These are phyloP conservation scores for Phaeosphaeria sp. DNA, from an alignment of 2,329 filamentous ascomycete genomes.

Conservation along the genomic window DNA sequence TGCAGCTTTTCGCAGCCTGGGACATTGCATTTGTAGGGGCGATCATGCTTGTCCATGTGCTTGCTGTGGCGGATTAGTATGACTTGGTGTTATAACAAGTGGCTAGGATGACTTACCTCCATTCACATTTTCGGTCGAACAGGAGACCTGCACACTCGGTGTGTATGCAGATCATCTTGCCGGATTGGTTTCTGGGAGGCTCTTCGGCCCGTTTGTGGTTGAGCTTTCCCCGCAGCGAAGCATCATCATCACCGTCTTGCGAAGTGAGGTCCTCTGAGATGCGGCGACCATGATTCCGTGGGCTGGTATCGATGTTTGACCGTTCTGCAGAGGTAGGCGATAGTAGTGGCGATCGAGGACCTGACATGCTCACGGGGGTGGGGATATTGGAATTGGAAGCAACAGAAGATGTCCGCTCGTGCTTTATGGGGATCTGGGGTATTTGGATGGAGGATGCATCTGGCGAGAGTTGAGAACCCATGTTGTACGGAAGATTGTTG, in stretches of 20 bases:
- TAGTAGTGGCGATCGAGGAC: slow-evolving; percentile 34
- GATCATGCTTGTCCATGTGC: slow-evolving; percentile 98
- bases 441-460: slow-evolving; percentile 30
- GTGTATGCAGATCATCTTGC: slow-evolving; percentile 76
- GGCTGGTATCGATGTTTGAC: slow-evolving; percentile 29
- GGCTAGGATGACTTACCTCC: slow-evolving; percentile 72
- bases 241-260: slow-evolving; percentile 37
- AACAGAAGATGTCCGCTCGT: slow-evolving; percentile 41
- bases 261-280: slow-evolving; percentile 38
- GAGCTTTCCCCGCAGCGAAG: slow-evolving; percentile 45
- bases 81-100: slow-evolving; percentile 23
- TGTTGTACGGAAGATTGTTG: slow-evolving; percentile 20
- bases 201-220: slow-evolving; percentile 54
- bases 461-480: slow-evolving; percentile 32
- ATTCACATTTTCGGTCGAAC: slow-evolving; percentile 88
- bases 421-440: slow-evolving; percentile 24
- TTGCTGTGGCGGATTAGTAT: slow-evolving; percentile 64
- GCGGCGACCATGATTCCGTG: slow-evolving; percentile 25
- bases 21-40: slow-evolving; percentile 85
- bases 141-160: slow-evolving; percentile 72
- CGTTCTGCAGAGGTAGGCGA: slow-evolving; percentile 34
- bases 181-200: slow-evolving; percentile 69
- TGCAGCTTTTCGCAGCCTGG: slow-evolving; percentile 89
- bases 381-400: slow-evolving; percentile 42
- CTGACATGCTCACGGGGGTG: slow-evolving; percentile 44